Base-by-base conservation (phyloP, 1,284 basidiomycete species). In the Cryptococcus neoformans region DNA sequence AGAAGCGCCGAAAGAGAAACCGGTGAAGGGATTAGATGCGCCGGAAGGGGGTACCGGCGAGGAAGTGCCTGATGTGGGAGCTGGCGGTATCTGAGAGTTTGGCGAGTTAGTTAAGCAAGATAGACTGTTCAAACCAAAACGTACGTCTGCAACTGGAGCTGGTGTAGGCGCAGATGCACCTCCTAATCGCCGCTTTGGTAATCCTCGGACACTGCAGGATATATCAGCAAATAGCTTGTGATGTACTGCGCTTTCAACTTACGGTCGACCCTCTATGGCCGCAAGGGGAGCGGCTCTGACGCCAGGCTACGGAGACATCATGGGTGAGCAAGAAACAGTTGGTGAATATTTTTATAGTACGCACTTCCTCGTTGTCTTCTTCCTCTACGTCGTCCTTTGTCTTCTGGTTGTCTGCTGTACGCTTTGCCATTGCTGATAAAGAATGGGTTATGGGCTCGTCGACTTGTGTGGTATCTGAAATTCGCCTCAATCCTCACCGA, bases 381-480 rank as follows among this genome's bases (percentile, higher is more conserved):
- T 64, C 66, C 11, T 66, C 62, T 10, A 50, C 69, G 42, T 80
- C 81, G 58, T 87, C 87, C 68, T 84, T 88, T 11, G 82, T 81
- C 40, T 89, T 69, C 66, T 92, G 87, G 59, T 80, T 83, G 50
- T 89, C 88, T 66, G 89, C 89, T 54, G 81, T 82, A 70, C 89
- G 83, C 78, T 90, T 91, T 81, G 64, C 75, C 76, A 78, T 78
- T 7, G 49, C 60, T 36, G 34, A 6, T 28, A 4, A 28, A 28
- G 28, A 28, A 28, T 28, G 28, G 4, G 28, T 28, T 28, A 28
- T 28, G 28, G 28, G 4, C 28, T 28, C 28, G 28, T 28, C 28
- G 3, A 28, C 28, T 28, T 28, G 28, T 28, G 28, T 4, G 28
- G 28, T 28, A 4, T 28, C 28, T 28, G 28, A 28, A 28, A 28